A percentile compares a stretch with the other conserved stretches of the same genome.
These are phyloP conservation scores for Cladorrhinum sp. DNA, from an alignment of 2,329 filamentous ascomycete genomes.

Conservation along the genomic window DNA sequence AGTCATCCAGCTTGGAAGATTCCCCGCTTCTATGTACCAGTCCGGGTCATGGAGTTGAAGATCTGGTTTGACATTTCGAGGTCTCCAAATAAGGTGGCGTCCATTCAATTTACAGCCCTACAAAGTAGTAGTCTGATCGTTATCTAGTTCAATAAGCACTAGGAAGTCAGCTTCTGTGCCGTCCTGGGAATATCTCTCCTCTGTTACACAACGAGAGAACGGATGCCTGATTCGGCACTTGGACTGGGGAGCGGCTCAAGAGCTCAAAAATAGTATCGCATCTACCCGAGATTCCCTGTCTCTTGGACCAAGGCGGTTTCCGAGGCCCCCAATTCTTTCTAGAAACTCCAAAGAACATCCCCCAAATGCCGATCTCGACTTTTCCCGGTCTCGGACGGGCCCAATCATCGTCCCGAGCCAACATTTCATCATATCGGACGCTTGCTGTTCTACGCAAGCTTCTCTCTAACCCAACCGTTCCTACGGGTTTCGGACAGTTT, in stretches of 20 bases:
- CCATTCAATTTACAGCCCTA: too few species aligned
- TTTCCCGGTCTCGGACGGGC: background rate
- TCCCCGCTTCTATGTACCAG: too few species aligned
- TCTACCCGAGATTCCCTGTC: background rate
- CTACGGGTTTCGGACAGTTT: background rate
- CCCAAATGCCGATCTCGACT: background rate
- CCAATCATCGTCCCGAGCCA: too few species aligned
- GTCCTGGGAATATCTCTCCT: background rate
- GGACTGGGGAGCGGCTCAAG: background rate
- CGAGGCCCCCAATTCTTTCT: background rate
- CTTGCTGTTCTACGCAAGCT: background rate
- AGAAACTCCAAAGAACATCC: background rate
- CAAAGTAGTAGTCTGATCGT: too few species aligned
- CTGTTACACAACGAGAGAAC: background rate
- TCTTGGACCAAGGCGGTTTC: background rate
- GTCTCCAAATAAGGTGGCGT: too few species aligned
- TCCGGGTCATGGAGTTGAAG: too few species aligned
- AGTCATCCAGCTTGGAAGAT: background rate
- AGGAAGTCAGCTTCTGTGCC: background rate
- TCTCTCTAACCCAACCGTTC: background rate
- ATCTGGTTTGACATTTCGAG: too few species aligned
- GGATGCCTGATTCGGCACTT: background rate
- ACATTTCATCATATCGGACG: background rate
- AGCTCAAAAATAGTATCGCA: background rate
- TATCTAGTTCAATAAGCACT: too few species aligned